These are phyloP conservation scores for Lyophyllum decastes DNA, from an alignment of 768 basidiomycete genomes.

Conservation along the genomic window DNA sequence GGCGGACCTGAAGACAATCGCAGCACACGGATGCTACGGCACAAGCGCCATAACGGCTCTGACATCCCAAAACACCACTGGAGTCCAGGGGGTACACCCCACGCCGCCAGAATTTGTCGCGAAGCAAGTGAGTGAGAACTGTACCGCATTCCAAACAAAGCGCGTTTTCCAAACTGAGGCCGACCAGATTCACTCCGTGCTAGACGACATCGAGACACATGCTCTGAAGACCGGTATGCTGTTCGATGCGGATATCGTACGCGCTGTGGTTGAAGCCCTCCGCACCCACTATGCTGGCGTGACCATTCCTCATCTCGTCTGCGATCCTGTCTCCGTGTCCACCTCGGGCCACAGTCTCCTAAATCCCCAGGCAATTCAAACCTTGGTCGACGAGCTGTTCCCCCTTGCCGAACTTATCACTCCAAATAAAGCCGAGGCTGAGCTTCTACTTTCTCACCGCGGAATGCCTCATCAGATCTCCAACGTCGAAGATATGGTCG, in stretches of 20 bases:
- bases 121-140: constrained; percentile 58
- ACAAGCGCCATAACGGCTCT: constrained; percentile 82
- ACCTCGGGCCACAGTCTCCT: constrained; percentile 86
- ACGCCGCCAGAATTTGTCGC: constrained; percentile 69
- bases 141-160: not conserved
- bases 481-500: constrained; percentile 60
- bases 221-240: constrained; percentile 94
- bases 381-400: constrained; percentile 63
- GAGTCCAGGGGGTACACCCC: constrained; percentile 75
- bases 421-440: constrained; percentile 83
- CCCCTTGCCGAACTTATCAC: constrained; percentile 76
- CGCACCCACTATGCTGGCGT: constrained; percentile 35
- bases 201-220: constrained; percentile 69
- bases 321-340: constrained; percentile 91
- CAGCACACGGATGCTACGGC: constrained; percentile 78
- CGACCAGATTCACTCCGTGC: constrained; percentile 66
- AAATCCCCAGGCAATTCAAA: constrained; percentile 60
- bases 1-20: constrained; percentile 88
- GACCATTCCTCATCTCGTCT: constrained; percentile 57
- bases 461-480: constrained; percentile 32
- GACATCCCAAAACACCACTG: constrained; percentile 87
- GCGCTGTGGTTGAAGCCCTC: constrained; percentile 53
- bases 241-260: constrained; percentile 55
- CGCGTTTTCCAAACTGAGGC: constrained; percentile 2
- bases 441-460: constrained; percentile 55